These are phyloP conservation scores for Aegilops umbellulata DNA, from an alignment of 176 grass and related monocot genomes.

Conservation along the genomic window DNA sequence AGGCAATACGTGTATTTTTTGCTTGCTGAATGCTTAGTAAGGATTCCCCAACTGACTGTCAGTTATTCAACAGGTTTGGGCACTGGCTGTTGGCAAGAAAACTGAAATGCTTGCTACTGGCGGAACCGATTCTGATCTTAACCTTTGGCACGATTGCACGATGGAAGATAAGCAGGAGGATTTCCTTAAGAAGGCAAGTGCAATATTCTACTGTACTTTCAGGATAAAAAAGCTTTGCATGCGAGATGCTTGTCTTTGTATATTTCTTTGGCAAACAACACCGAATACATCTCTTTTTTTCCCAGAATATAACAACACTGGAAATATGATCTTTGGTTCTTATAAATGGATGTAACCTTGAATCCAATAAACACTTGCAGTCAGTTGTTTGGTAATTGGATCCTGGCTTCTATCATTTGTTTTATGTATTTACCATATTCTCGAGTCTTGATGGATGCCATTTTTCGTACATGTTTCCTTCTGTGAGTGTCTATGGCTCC, in stretches of 20 bases:
- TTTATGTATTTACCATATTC: background rate
- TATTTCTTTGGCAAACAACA: background rate
- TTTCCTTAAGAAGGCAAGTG: slow-evolving; percentile 71
- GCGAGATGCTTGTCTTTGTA: background rate
- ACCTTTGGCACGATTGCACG: slow-evolving; percentile 88
- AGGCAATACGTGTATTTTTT: background rate
- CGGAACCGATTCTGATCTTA: slow-evolving; percentile 74
- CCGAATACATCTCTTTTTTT: background rate
- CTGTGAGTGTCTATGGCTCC: background rate
- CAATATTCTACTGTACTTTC: slow-evolving; percentile 11
- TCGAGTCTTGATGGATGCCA: background rate
- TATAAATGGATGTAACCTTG: background rate
- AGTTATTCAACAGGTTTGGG: slow-evolving; percentile 63
- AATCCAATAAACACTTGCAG: background rate
- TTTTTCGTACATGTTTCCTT: background rate
- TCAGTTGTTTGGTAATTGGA: background rate
- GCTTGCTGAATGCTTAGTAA: background rate
- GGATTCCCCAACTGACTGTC: background rate
- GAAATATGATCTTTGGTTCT: background rate
- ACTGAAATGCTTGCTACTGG: slow-evolving; percentile 90
- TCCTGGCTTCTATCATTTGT: too few relatives aligned
- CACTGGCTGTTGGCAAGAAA: slow-evolving; percentile 76
- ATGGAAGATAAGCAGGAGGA: slow-evolving; percentile 78
- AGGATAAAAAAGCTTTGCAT: background rate
- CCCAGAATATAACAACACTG: background rate